Percentiles rank a stretch among this genome's conserved stretches.
Conservation (phyloP, 2,329 filamentous ascomycete genomes). For the Pseudogymnoascus sp. region DNA sequence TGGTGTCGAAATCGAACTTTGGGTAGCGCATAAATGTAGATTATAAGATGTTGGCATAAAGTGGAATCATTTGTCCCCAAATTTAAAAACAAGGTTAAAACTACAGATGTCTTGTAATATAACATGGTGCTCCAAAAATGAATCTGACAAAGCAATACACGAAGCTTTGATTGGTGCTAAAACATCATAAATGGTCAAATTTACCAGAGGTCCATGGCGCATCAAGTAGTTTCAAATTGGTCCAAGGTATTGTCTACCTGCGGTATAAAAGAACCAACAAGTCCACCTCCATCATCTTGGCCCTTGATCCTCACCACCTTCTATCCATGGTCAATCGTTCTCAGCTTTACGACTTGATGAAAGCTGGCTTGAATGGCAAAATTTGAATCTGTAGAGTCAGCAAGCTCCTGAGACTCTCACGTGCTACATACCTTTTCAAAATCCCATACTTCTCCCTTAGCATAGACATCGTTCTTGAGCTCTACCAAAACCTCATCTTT, state of each 20-base stretch:
- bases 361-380: conserved; percentile 12
- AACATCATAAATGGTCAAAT: not conserved
- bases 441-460: conserved; percentile 70
- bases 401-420: not conserved
- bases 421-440: conserved; percentile 47
- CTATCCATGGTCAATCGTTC: not conserved
- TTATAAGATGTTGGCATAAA: not conserved
- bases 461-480: conserved; percentile 67
- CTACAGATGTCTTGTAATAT: not conserved
- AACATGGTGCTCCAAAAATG: not conserved
- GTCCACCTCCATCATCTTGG: not conserved
- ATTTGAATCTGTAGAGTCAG: conserved; percentile 12
- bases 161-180: not conserved
- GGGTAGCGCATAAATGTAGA: not conserved
- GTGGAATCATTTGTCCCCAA: not conserved
- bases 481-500: conserved; percentile 61
- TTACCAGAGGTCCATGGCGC: not conserved
- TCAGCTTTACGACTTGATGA: conserved; percentile 1
- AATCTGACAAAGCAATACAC: not conserved
- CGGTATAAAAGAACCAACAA: not conserved
- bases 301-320: not conserved
- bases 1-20: not conserved
- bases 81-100: not conserved
- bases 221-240: not conserved
- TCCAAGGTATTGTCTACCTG: not conserved